Base-by-base conservation (phyloP, 106 monocot species). In the Phalaenopsis equestris region DNA sequence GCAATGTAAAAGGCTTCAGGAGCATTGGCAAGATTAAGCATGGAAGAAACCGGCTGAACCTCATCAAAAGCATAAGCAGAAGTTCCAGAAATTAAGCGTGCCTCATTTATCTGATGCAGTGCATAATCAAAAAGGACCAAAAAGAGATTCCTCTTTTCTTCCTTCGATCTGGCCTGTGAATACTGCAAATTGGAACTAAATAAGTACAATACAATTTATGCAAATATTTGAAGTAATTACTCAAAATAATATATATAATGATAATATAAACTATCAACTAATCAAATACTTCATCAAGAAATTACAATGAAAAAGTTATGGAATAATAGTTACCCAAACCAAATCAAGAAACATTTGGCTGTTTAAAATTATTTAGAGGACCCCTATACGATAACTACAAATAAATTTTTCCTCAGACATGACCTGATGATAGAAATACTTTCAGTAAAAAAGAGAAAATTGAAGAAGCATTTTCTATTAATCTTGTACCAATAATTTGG, bases 1-100 rank as follows among this genome's bases (percentile, higher is more conserved):
- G 89, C 79, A 84, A 93, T 85, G 41, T 93, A 93, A 79, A 93
- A 95, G 18, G 95, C 99, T 87, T 95, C 95, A 55, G 95, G 95
- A 79, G 93, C 94, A 89, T 93, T 83, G 48, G 88, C 92, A 84
- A 90, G 84, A 37, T 80, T 87, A 78, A 99, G 87, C 88, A 99
- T 85, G 49, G 93, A 87, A 77, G 83, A 91, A 74, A 99, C 72
- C 17, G 87, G 85, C 76, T 90, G 92, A 57, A 88, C 82, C 76
- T 99, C 95, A 82, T 91, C 90, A 83, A 82, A 86, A 21, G 64
- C 41, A 83, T 87, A 91, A 77, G 79, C 68, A 76, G 89, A 86
- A 83, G 78, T 80, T 72, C 89, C 91, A 77, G 86, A 79, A 79
- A 82, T 84, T 77, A 83, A 75, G 82, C 84, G 88, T 58, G 77